phyloP scores from a whole-genome alignment of 352 stramenopile species.

The Phytophthora meadii region DNA sequence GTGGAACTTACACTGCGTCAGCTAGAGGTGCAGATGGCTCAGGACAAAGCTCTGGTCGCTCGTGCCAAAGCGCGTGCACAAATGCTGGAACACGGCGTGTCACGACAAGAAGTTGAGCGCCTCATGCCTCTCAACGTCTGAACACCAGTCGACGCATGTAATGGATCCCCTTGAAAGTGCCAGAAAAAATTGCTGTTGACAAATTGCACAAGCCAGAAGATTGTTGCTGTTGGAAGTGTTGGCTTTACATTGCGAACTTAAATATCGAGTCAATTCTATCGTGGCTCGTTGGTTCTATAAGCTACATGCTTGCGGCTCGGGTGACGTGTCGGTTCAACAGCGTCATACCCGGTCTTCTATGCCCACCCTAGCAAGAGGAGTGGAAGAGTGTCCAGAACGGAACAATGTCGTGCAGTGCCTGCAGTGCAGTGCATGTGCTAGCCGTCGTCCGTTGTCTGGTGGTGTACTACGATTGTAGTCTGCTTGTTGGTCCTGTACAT shows the following conservation, averaged over 20 bases:
- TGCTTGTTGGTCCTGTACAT: conserved; percentile 30
- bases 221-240: conserved; percentile 30
- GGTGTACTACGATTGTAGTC: conserved; percentile 41
- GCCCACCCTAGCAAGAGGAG: conserved; percentile 25
- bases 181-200: conserved; percentile 20
- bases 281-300: conserved; percentile 33
- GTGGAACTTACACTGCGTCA: conserved; percentile 39
- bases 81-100: conserved; percentile 38
- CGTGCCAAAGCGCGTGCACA: conserved; percentile 36
- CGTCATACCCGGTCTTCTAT: conserved; percentile 17
- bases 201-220: conserved; percentile 17
- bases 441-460: conserved; percentile 19
- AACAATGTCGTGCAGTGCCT: neutral
- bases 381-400: conserved; percentile 17
- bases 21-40: conserved; percentile 42
- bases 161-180: conserved; percentile 17
- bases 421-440: conserved; percentile 7
- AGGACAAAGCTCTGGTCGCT: conserved; percentile 38
- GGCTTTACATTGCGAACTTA: conserved; percentile 35
- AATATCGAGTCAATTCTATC: conserved; percentile 36
- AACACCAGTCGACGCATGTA: conserved; percentile 17
- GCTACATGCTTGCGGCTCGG: conserved; percentile 24
- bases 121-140: conserved; percentile 41
- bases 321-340: conserved; percentile 9
- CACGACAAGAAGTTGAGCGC: conserved; percentile 33